These are phyloP conservation scores for Colletotrichum paranaense DNA, from an alignment of 2,329 filamentous ascomycete genomes.

Conservation along the genomic window DNA sequence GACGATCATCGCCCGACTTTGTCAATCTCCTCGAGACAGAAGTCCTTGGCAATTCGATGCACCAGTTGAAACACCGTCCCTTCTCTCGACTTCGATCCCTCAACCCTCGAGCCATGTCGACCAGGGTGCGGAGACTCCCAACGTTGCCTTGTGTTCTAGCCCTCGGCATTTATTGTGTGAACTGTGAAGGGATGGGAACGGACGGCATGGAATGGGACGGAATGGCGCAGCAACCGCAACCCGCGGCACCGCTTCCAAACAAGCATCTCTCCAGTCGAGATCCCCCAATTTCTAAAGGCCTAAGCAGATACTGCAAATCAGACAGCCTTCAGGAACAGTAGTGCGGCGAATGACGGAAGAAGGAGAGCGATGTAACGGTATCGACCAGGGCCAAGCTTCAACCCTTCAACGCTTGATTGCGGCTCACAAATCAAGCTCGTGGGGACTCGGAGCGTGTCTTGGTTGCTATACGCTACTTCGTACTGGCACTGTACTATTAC, in stretches of 20 bases:
- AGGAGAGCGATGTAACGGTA: constrained; percentile 1
- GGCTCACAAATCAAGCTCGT: constrained; percentile 26
- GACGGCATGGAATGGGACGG: constrained; percentile 25
- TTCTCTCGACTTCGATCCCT: background rate
- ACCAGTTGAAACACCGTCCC: constrained; percentile 30
- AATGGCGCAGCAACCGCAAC: constrained; percentile 27
- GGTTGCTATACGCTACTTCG: constrained; percentile 3
- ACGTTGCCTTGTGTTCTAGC: constrained; percentile 19
- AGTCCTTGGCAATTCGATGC: constrained; percentile 30
- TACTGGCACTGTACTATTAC: background rate
- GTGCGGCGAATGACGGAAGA: background rate
- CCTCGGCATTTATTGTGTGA: constrained; percentile 15
- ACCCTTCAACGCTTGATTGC: constrained; percentile 7
- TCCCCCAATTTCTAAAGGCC: background rate
- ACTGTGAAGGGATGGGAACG: constrained; percentile 15
- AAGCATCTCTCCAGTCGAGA: background rate
- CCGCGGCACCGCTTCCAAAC: constrained; percentile 13
- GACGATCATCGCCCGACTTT: constrained; percentile 16
- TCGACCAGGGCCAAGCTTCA: constrained; percentile 15
- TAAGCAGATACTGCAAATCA: background rate
- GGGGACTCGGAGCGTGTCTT: background rate
- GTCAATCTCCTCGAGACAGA: constrained; percentile 28
- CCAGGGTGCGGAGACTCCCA: constrained; percentile 1
- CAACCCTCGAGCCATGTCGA: background rate
- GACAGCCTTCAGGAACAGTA: background rate